A percentile compares a stretch with the other conserved stretches of the same genome.
phyloP scores from a whole-genome alignment of 1,139 yeast genomes.

The Geotrichum candidum region DNA sequence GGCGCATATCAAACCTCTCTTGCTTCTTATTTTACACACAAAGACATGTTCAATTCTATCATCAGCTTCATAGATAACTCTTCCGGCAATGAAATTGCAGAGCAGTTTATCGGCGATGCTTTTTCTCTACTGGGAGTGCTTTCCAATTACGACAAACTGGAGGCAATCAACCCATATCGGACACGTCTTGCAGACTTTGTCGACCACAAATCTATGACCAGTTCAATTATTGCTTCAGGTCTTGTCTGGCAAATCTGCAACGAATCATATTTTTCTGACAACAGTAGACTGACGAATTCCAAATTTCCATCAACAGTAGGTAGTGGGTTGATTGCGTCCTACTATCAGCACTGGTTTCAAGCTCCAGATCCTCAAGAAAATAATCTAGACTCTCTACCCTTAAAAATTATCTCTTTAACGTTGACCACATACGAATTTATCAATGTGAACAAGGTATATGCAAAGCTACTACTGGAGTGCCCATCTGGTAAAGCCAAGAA shows the following conservation, averaged over 20 bases:
- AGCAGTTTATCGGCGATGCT: slow-evolving; percentile 33
- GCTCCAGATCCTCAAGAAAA: background rate
- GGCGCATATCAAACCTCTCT: slow-evolving; percentile 34
- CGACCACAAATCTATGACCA: slow-evolving; percentile 35
- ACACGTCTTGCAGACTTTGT: slow-evolving; percentile 38
- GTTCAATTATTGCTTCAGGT: slow-evolving; percentile 30
- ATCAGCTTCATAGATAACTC: slow-evolving; percentile 31
- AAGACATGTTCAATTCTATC: slow-evolving; percentile 37
- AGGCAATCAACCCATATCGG: slow-evolving; percentile 35
- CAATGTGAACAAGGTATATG: slow-evolving; percentile 35
- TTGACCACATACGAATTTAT: slow-evolving; percentile 37
- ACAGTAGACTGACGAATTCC: background rate
- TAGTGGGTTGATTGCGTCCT: background rate
- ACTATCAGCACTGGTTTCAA: slow-evolving; percentile 2
- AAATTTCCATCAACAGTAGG: background rate
- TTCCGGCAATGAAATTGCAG: slow-evolving; percentile 17
- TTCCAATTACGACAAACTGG: slow-evolving; percentile 36
- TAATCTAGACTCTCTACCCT: slow-evolving; percentile 21
- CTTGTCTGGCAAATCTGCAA: slow-evolving; percentile 29
- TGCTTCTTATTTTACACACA: slow-evolving; percentile 33
- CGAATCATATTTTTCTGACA: slow-evolving; percentile 18
- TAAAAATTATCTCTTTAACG: slow-evolving; percentile 27
- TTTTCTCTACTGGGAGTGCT: slow-evolving; percentile 36
- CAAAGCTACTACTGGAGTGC: slow-evolving; percentile 29
- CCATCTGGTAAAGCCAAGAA: slow-evolving; percentile 9